Conservation (phyloP, 352 stramenopile genomes). For the Lagenidium giganteum region DNA sequence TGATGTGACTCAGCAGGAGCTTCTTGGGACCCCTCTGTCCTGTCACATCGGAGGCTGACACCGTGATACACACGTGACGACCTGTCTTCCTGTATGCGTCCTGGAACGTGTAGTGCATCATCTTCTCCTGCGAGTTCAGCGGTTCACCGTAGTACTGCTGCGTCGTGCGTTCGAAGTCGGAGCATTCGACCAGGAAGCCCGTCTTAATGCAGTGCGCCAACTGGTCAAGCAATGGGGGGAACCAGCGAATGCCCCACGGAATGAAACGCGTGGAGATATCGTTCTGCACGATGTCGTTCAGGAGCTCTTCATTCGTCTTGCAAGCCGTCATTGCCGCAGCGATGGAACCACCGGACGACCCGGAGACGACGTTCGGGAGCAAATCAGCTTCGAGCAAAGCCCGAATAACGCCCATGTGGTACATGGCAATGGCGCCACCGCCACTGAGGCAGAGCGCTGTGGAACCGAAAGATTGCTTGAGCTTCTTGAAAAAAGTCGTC, state of each 20-base stretch:
- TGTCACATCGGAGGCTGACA: conserved; percentile 88
- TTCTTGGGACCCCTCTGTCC: conserved; percentile 77
- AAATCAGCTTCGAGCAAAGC: conserved; percentile 83
- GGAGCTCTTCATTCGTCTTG: conserved; percentile 76
- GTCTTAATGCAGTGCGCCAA: conserved; percentile 85
- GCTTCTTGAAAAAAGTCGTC: conserved; percentile 39
- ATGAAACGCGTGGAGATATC: conserved; percentile 60
- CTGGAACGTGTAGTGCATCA: conserved; percentile 88
- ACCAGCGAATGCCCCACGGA: conserved; percentile 59
- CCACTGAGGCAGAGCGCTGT: conserved; percentile 91
- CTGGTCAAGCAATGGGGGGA: conserved; percentile 81
- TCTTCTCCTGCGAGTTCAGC: conserved; percentile 33
- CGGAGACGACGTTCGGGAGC: conserved; percentile 91
- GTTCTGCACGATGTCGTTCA: conserved; percentile 42
- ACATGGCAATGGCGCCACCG: conserved; percentile 91
- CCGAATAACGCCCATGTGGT: conserved; percentile 91
- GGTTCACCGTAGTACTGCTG: conserved; percentile 90
- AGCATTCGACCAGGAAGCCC: conserved; percentile 84
- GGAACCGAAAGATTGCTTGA: conserved; percentile 82
- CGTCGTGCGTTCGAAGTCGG: conserved; percentile 77
- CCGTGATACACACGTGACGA: conserved; percentile 93
- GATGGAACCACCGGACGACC: conserved; percentile 90
- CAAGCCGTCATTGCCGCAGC: conserved; percentile 82
- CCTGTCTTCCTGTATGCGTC: conserved; percentile 91
- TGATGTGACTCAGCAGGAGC: conserved; percentile 92